phyloP scores from a whole-genome alignment of 306 rosid genomes.

The Quercus dentata region DNA sequence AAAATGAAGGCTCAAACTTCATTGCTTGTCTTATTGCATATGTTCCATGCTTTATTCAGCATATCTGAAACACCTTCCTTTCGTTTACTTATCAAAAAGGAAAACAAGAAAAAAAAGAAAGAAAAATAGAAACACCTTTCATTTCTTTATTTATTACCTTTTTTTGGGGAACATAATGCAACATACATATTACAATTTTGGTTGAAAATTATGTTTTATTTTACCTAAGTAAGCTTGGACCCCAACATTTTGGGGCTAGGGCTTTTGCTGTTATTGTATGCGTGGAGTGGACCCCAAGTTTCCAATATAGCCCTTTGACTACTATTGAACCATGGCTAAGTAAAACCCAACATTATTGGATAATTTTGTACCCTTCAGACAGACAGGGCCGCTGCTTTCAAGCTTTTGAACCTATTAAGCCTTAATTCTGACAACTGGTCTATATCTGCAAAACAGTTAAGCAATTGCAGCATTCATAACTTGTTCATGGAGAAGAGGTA shows the following conservation, averaged over 20 bases:
- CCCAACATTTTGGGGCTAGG: too few relatives aligned
- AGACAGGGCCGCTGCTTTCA: not conserved
- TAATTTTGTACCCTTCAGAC: not conserved
- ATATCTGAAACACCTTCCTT: not conserved
- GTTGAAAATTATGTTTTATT: too few relatives aligned
- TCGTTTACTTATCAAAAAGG: too few relatives aligned
- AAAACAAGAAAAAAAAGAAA: too few relatives aligned
- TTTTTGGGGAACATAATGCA: not conserved
- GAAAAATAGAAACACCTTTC: too few relatives aligned
- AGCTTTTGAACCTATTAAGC: constrained; percentile 4
- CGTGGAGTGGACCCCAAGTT: not conserved
- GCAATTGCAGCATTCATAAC: constrained; percentile 17
- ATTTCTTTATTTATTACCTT: not conserved
- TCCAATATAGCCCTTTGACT: not conserved
- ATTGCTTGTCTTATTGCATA: not conserved
- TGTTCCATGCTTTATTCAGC: not conserved
- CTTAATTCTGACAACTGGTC: not conserved
- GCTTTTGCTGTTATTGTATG: too few relatives aligned
- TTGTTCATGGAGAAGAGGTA: constrained; percentile 22
- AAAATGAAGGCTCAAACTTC: not conserved
- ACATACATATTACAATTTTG: too few relatives aligned
- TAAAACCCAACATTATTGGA: not conserved
- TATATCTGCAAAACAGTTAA: not conserved
- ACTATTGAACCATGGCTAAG: not conserved
- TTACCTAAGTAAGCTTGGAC: too few relatives aligned